These are phyloP conservation scores for Dothideomycetes sp. DNA, from an alignment of 2,329 filamentous ascomycete species.

Conservation along the genomic window DNA sequence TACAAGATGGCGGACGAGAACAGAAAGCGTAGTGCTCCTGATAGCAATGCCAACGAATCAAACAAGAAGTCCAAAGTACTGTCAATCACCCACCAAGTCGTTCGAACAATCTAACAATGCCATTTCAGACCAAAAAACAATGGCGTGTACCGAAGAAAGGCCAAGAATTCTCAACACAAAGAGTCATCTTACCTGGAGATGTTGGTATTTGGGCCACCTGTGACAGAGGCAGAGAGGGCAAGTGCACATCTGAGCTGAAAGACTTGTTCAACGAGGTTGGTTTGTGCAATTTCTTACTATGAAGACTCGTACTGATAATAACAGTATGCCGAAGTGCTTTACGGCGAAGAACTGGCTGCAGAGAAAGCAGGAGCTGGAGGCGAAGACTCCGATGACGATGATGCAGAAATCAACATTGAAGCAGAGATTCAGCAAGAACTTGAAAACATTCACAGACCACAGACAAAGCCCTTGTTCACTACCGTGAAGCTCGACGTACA, in stretches of 20 bases:
- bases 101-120: not conserved
- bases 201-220: constrained; percentile 72
- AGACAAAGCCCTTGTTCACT: constrained; percentile 41
- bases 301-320: not conserved
- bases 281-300: not conserved
- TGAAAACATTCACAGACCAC: constrained; percentile 48
- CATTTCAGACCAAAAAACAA: no score
- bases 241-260: constrained; percentile 58
- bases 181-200: constrained; percentile 55
- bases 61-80: constrained; percentile 15
- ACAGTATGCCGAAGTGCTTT: constrained; percentile 8
- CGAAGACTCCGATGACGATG: constrained; percentile 32
- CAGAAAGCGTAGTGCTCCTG: constrained; percentile 16
- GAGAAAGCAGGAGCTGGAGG: constrained; percentile 29
- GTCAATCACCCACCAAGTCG: no score
- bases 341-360: constrained; percentile 12
- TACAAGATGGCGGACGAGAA: constrained; percentile 13
- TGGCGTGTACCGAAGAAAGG: constrained; percentile 10
- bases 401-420: constrained; percentile 53
- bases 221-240: constrained; percentile 60
- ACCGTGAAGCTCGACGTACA: constrained; percentile 47
- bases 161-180: not conserved
- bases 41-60: constrained; percentile 3
- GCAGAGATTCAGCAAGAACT: constrained; percentile 63
- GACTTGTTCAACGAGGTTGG: constrained; percentile 49